Conservation (phyloP, 2,329 filamentous ascomycete species). For the Stylonectria norvegica region DNA sequence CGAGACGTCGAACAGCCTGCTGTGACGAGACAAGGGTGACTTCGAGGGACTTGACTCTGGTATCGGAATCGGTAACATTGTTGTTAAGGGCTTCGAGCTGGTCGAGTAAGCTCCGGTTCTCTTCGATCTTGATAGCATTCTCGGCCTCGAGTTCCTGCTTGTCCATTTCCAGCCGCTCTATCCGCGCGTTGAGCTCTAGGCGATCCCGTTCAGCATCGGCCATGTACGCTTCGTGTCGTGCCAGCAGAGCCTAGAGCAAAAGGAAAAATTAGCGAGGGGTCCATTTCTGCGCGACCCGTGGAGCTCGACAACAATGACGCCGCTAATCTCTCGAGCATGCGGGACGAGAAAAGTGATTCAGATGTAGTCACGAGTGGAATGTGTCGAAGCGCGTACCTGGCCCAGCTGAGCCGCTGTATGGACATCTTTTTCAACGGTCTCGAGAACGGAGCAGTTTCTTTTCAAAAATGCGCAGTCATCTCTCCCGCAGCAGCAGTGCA, state of each 20-base stretch:
- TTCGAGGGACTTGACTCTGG: conserved; percentile 72
- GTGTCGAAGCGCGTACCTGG: conserved; percentile 67
- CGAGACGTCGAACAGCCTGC: conserved; percentile 70
- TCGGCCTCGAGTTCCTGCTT: conserved; percentile 71
- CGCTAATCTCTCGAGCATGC: too few species aligned
- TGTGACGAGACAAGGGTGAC: conserved; percentile 74
- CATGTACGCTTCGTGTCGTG: conserved; percentile 92
- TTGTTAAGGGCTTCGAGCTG: conserved; percentile 83
- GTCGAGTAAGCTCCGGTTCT: conserved; percentile 77
- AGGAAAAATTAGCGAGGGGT: conserved; percentile 63
- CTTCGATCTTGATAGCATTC: conserved; percentile 75
- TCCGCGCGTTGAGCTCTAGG: conserved; percentile 64
- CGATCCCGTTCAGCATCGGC: conserved; percentile 86
- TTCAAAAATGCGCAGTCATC: conserved; percentile 74
- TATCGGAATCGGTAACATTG: conserved; percentile 75
- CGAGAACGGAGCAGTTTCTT: conserved; percentile 74
- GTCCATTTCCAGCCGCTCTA: conserved; percentile 70
- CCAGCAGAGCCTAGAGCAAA: conserved; percentile 76
- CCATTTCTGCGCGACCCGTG: conserved; percentile 19
- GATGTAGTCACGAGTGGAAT: conserved; percentile 12
- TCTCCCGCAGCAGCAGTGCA: conserved; percentile 82
- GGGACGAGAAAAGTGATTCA: background rate
- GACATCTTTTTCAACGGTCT: conserved; percentile 83
- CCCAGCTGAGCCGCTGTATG: conserved; percentile 82
- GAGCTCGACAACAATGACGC: too few species aligned